A percentile compares a stretch with the other conserved stretches of the same genome.
Conservation (phyloP, 768 basidiomycete species). For the Suillus sp. region DNA sequence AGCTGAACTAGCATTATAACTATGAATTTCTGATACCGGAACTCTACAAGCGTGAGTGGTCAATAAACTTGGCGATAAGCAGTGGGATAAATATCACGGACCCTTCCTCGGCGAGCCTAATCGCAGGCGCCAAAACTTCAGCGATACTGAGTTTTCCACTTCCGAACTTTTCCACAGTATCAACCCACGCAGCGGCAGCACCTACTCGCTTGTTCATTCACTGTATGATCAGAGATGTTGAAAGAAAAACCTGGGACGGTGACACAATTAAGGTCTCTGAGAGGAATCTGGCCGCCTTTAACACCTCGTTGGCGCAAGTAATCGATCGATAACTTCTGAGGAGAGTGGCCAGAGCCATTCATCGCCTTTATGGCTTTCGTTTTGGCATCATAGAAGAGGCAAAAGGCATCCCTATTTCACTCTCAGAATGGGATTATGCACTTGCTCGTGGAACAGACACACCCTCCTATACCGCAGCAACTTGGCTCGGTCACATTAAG, state of each 20-base stretch:
- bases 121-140: constrained; percentile 87
- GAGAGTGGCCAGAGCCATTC: constrained; percentile 91
- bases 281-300: constrained; percentile 67
- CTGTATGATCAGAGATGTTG: constrained; percentile 2
- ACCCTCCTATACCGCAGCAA: constrained; percentile 93
- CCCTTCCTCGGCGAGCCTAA: constrained; percentile 91
- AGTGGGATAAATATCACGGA: constrained; percentile 29
- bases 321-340: constrained; percentile 75
- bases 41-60: constrained; percentile 47
- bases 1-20: constrained; percentile 47
- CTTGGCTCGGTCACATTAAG: constrained; percentile 90
- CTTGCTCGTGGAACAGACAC: constrained; percentile 21
- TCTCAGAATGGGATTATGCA: constrained; percentile 17
- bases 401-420: constrained; percentile 76
- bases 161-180: constrained; percentile 82
- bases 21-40: constrained; percentile 85
- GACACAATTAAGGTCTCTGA: constrained; percentile 85
- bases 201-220: constrained; percentile 45
- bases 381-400: constrained; percentile 87
- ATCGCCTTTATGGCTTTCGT: constrained; percentile 82
- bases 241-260: constrained; percentile 70
- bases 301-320: constrained; percentile 72
- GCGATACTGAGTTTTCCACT: constrained; percentile 61
- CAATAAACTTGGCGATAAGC: background rate
- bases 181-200: constrained; percentile 94